Base-by-base conservation (phyloP, 139 green algal species). In the Spirogloea muscicola region DNA sequence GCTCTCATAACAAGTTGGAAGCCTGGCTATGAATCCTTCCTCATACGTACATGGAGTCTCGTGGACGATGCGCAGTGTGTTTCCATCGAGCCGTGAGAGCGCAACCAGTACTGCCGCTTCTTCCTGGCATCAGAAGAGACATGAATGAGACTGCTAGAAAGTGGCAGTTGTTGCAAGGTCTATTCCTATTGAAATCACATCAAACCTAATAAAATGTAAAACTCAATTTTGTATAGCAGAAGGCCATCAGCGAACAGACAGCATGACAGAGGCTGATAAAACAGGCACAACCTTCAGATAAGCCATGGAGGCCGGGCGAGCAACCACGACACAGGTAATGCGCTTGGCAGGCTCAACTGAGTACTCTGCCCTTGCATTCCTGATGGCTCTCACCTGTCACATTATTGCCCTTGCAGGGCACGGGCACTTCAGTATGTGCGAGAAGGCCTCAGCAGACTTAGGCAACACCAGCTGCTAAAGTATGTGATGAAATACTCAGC, bases 281-380 rank as follows among this genome's bases (percentile, higher is more conserved):
- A n/a, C 7, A 68, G 16, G 59, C 63, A 33, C 16, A 27, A 79
- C 70, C 70, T 79, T n/a, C 62, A 79, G 43, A 31, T 37, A 58
- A 3, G 42, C 21, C 10, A 37, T 36, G 25, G 43, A 27, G 25
- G 59, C 0, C 16, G 58, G 90, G 49, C 36, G 6, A 3, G 55
- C 79, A 3, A 86, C 52, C 31, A 95, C 25, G 1, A 59, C 85
- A 3, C 80, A 87, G 2, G 87, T 59, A 2, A 96, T 86, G 41
- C 86, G 87, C 41, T 89, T 86, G 0, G 74, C 87, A 6, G 85
- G 83, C 68, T 97, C 92, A 18, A 99, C 91, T 36, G 87, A 86
- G 76, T 98, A 97, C 87, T 99, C 95, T 1, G 90, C 88, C 0
- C 95, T 84, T 7, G 89, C 89, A 75, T 99, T 99, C 49, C 95